These are phyloP conservation scores for Mrakia frigida DNA, from an alignment of 768 basidiomycete genomes.

Conservation along the genomic window DNA sequence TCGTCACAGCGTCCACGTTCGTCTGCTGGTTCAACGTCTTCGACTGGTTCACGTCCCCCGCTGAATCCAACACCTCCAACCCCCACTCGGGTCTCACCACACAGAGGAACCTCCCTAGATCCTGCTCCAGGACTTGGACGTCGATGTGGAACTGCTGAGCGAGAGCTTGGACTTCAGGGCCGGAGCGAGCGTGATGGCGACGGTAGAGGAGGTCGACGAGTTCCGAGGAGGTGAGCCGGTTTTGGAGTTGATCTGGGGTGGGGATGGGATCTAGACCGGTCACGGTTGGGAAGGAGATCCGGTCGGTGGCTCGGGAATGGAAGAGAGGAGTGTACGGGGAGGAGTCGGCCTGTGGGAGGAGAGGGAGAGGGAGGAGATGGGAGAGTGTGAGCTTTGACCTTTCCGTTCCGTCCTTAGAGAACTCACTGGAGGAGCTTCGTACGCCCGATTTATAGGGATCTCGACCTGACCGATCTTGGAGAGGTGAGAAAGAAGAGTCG, in stretches of 20 bases:
- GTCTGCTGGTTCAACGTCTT: not conserved
- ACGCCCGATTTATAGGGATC: not conserved
- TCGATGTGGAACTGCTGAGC: not conserved
- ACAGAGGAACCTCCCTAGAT: not conserved
- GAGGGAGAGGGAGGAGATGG: not conserved
- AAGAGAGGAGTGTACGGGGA: not conserved
- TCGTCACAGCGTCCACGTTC: not conserved
- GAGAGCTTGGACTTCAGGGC: not conserved
- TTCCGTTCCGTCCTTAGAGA: not conserved
- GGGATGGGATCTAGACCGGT: not conserved
- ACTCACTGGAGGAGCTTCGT: not conserved
- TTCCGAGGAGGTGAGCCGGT: conserved; percentile 2
- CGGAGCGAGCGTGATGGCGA: conserved; percentile 2
- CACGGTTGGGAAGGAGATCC: not conserved
- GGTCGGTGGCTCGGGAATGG: not conserved
- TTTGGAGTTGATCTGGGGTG: not conserved
- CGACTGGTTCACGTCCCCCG: not conserved
- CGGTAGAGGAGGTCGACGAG: conserved; percentile 9
- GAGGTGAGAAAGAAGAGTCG: not conserved
- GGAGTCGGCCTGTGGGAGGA: not conserved
- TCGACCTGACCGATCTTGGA: not conserved
- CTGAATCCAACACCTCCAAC: not conserved
- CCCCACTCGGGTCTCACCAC: not conserved
- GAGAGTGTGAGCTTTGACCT: not conserved
- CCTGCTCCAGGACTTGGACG: not conserved